Evolutionary conservation across 2,329 filamentous ascomycete species (phyloP), one percentile per base, ranked within the genome.

Genomic region (Hypoxylon sp.): DNA sequence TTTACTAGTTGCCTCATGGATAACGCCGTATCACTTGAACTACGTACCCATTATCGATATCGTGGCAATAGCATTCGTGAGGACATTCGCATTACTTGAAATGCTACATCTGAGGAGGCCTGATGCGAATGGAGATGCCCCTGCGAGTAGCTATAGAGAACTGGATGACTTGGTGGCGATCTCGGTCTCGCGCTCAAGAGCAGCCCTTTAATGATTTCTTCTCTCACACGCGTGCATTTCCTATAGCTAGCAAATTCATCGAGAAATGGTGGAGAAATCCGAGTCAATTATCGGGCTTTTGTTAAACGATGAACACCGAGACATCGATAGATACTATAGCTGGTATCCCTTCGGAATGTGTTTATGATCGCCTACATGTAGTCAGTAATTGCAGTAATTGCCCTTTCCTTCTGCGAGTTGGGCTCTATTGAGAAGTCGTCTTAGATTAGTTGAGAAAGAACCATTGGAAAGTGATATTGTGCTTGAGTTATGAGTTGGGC

Each of bases 301-400:
- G 6, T 31, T 31, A 31, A 26, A 53, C 35, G 33, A 24, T 53
- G 13, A 37, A 24, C 33, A 8, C 19, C 22, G 50, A 53, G 50
- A 53, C 50, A 51, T 26, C 10, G 48, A 24, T 24, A 39, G 31
- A n/a, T 35, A 39, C 11, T n/a, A n/a, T 19, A n/a, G 10, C 2
- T 39, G 31, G 35, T 9, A 31, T 51, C 48, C 48, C 48, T 51
- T 51, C 14, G 48, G 4, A 35, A n/a, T 19, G 48, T 51, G 29
- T 17, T 19, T 13, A 14, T 3, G 48, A 39, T 24, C 14, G 11
- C 19, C 13, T 14, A 6, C n/a, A n/a, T n/a, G n/a, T n/a, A n/a
- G n/a, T n/a, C n/a, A n/a, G n/a, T n/a, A n/a, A n/a, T n/a, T n/a
- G n/a, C 35, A 37, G 5, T 31, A 37, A 6, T 37, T 10, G 35